Evolutionary conservation across 2,329 filamentous ascomycete genomes (phyloP).

Genomic region (Beauveria bassiana): DNA sequence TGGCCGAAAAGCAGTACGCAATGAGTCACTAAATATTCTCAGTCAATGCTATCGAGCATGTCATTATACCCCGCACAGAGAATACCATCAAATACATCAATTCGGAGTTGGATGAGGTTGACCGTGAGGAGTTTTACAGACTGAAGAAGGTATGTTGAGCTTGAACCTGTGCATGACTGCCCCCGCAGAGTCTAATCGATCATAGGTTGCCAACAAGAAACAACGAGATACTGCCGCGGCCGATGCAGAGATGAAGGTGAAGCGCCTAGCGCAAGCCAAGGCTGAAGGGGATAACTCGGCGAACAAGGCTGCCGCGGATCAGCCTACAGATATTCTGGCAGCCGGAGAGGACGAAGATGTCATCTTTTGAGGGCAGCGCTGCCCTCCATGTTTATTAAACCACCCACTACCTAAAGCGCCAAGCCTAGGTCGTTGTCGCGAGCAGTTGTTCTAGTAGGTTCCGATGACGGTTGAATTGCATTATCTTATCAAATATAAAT

Average conservation of each 20-base stretch:
- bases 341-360: constrained; percentile 76
- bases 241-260: constrained; percentile 69
- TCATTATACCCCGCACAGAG: constrained; percentile 95
- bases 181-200: background rate
- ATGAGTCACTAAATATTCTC: constrained; percentile 6
- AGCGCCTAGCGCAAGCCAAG: constrained; percentile 46
- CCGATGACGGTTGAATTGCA: background rate
- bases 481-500: too few species aligned
- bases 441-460: constrained; percentile 4
- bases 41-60: constrained; percentile 94
- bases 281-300: constrained; percentile 22
- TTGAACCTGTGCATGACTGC: background rate
- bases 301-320: constrained; percentile 30
- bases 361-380: constrained; percentile 56
- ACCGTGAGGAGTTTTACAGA: constrained; percentile 95
- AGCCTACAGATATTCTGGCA: constrained; percentile 58
- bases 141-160: constrained; percentile 63
- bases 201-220: constrained; percentile 68
- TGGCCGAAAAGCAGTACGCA: too few species aligned
- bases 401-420: background rate
- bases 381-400: constrained; percentile 1
- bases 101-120: constrained; percentile 93
- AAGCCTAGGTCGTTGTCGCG: background rate
- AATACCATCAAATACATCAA: constrained; percentile 99
- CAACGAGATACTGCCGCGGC: constrained; percentile 65